These are phyloP conservation scores for Waltiozyma sp. DNA, from an alignment of 1,139 yeast species.

Conservation along the genomic window DNA sequence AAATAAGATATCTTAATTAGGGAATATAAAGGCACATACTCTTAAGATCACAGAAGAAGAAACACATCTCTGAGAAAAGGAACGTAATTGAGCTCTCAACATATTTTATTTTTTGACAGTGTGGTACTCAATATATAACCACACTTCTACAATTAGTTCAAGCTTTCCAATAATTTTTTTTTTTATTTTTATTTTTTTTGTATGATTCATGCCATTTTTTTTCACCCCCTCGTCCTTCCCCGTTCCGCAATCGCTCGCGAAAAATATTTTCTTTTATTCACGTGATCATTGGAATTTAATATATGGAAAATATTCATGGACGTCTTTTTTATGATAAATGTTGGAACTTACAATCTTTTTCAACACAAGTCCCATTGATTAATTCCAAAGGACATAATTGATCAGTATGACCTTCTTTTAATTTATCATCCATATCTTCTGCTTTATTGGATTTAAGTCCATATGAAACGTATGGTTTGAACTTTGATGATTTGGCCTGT, in stretches of 20 bases:
- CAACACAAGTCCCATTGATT: constrained; percentile 5
- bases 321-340: constrained; percentile 5
- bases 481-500: neutral
- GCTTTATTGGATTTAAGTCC: neutral
- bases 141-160: neutral
- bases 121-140: neutral
- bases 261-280: too few species aligned
- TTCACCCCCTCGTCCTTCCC: too few species aligned
- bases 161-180: neutral
- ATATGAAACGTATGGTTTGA: neutral
- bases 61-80: constrained; percentile 1
- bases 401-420: too few species aligned
- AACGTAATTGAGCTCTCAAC: constrained; percentile 6
- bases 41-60: constrained; percentile 1
- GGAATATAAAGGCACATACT: too few species aligned
- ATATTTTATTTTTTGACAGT: neutral
- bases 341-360: constrained; percentile 6
- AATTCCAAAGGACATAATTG: constrained; percentile 9
- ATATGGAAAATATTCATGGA: too few species aligned
- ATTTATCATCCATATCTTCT: too few species aligned
- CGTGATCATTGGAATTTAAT: too few species aligned
- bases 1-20: too few species aligned
- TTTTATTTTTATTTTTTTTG: too few species aligned
- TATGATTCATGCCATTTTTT: neutral
- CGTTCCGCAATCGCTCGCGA: neutral